Evolutionary conservation across 2,329 filamentous ascomycete species (phyloP), one percentile per base, ranked within the genome.

Genomic region (Camptophora hylomeconis): DNA sequence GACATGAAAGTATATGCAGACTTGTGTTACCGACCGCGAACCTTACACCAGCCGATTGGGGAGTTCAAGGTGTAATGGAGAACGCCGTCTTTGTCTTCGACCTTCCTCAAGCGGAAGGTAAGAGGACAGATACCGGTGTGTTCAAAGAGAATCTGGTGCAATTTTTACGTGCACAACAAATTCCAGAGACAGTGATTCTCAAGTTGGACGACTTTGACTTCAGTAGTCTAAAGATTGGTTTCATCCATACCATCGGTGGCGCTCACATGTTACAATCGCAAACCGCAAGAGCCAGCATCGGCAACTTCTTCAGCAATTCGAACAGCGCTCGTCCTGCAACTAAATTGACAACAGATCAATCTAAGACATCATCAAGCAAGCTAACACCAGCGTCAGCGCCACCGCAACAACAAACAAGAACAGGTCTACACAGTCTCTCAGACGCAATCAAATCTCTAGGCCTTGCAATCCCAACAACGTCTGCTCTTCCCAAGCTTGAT

Each of bases 31-130:
- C 89, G 0, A 87, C 78, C 3, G 89, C 84, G 2, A 98, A 98
- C 45, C 60, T 94, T 26, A 75, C 80, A 8, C 65, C 72, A 5
- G 83, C 80, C 45, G 87, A 98, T 49, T 95, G 89, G 86, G 87
- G 86, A 7, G 82, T 92, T 50, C 81, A 81, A 5, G 51, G 55
- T 2, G 56, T 75, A 2, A 80, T 93, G 74, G 86, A 94, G 54
- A 94, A 93, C 75, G 77, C 75, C 44, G 72, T 86, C 5, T 95
- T 93, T 49, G 49, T 95, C n/a, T 86, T 98, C 40, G 89, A 98
- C 49, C 68, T 95, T 6, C 87, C 89, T 5, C 45, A 48, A 20
- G 41, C 46, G n/a, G 41, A 40, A 28, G 31, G 5, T 6, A 5
- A 6, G 34, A 8, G 33, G 40, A 2, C 34, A 28, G 37, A n/a